Conservation (phyloP, 371 early-diverging fungal species). For the Rhizopus arrhizus region DNA sequence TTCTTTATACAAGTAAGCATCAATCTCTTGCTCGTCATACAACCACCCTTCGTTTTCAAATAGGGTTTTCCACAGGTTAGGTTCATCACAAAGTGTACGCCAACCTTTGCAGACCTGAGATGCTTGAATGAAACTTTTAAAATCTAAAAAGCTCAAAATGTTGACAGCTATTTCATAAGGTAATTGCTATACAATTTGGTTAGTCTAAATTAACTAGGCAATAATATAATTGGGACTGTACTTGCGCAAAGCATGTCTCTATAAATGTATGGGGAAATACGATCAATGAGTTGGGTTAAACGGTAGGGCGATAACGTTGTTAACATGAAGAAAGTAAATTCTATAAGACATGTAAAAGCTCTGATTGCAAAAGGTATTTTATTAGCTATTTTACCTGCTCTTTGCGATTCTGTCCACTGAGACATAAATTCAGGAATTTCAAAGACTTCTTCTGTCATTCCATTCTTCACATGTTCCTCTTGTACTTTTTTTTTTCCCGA, state of each 20-base stretch:
- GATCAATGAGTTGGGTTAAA: conserved; percentile 13
- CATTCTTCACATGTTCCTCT: neutral
- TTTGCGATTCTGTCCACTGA: conserved; percentile 62
- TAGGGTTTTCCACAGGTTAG: conserved; percentile 64
- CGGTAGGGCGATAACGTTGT: conserved; percentile 21
- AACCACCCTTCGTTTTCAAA: conserved; percentile 57
- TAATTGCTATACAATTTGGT: conserved; percentile 32
- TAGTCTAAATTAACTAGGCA: neutral
- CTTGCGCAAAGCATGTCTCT: conserved; percentile 61
- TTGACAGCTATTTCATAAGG: conserved; percentile 67
- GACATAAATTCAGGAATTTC: conserved; percentile 51
- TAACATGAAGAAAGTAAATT: conserved; percentile 21
- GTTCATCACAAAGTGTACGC: conserved; percentile 61
- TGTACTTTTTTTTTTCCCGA: neutral
- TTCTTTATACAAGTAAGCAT: conserved; percentile 40
- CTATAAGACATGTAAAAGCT: neutral
- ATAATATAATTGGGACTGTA: neutral
- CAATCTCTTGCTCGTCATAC: conserved; percentile 53
- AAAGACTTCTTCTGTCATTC: conserved; percentile 40
- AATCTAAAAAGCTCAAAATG: conserved; percentile 60
- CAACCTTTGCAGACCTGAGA: conserved; percentile 65
- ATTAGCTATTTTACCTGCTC: conserved; percentile 46
- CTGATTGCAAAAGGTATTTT: neutral
- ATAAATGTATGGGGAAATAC: conserved; percentile 60
- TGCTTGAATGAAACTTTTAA: conserved; percentile 48